Evolutionary conservation across 202 grass and related monocot genomes (phyloP), one percentile per base, ranked within the genome.

Genomic region (Carex sylvatica): DNA sequence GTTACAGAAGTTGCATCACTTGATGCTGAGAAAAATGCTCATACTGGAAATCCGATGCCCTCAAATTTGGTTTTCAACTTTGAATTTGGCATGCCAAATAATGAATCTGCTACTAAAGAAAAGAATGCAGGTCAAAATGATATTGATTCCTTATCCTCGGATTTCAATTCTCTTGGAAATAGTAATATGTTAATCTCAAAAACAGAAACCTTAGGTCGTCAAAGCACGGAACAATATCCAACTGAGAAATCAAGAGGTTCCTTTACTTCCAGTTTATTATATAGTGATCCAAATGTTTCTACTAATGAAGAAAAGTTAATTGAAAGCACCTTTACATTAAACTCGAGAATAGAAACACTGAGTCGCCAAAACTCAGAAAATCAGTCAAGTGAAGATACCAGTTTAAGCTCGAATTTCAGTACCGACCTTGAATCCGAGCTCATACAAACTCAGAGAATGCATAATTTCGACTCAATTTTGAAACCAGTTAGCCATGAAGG

Each of bases 291-390:
- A 53, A 68, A 68, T 81, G 79, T n/a, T 49, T 81, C 20, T 67
- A 51, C 59, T 65, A 81, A 80, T 47, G 31, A 80, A 79, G 76
- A 62, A 64, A 46, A 42, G 31, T 47, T 61, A 23, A 56, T 24
- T 64, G 58, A 80, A 44, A 40, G 20, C 40, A 47, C 10, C 33
- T 8, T 54, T 42, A 44, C 28, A 38, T 61, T 79, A 36, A 36
- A 59, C 19, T 61, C 55, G 2, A 62, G 52, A 38, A 79, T 61
- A 80, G 77, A 64, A 64, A 80, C 36, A 23, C 5, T 80, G 18
- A 80, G 33, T 80, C 18, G 24, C n/a, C 30, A 80, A 44, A 80
- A 30, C 79, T 44, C 79, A 19, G 79, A 67, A 65, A 81, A 67
- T 2, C 28, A 64, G 42, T 22, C 10, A 65, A 54, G 36, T 4